A percentile compares a stretch with the other conserved stretches of the same genome.
Conservation (phyloP, 2,329 filamentous ascomycete species). For the Neonectria ditissima region DNA sequence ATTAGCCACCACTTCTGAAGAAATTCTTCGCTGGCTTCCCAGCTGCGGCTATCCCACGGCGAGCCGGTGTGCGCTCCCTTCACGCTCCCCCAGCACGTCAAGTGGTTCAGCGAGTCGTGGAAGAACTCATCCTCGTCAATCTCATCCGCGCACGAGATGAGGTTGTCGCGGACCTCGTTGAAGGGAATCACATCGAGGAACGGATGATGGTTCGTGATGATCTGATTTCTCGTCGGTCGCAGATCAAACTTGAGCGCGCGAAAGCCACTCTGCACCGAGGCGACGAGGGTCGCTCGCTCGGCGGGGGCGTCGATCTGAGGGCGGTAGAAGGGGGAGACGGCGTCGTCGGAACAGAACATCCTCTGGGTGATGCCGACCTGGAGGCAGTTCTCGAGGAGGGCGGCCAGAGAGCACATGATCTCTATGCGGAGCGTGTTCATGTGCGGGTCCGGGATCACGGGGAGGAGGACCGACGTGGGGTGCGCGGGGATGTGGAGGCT, state of each 20-base stretch:
- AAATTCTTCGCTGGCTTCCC: constrained; percentile 47
- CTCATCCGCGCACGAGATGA: constrained; percentile 38
- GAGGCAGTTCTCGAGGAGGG: constrained; percentile 43
- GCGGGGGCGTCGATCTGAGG: constrained; percentile 28
- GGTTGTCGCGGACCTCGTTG: constrained; percentile 42
- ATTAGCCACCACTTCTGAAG: constrained; percentile 45
- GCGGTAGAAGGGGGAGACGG: constrained; percentile 42
- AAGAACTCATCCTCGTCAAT: constrained; percentile 47
- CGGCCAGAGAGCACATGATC: constrained; percentile 39
- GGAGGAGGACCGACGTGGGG: constrained; percentile 36
- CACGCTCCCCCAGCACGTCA: constrained; percentile 46
- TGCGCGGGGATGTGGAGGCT: constrained; percentile 40
- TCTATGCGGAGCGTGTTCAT: constrained; percentile 45
- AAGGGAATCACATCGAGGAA: constrained; percentile 46
- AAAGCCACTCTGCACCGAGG: constrained; percentile 37
- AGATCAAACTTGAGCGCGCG: constrained; percentile 42
- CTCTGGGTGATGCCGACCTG: constrained; percentile 40
- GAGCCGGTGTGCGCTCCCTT: constrained; percentile 42
- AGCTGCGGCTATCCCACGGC: constrained; percentile 47
- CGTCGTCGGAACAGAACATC: constrained; percentile 43
- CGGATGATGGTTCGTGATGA: constrained; percentile 42
- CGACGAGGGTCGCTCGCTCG: constrained; percentile 30
- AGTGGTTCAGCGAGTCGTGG: constrained; percentile 44
- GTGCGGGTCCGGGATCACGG: constrained; percentile 40
- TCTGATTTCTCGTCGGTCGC: constrained; percentile 42